Conservation (phyloP, 768 basidiomycete genomes). For the Amanita polypyramis region DNA sequence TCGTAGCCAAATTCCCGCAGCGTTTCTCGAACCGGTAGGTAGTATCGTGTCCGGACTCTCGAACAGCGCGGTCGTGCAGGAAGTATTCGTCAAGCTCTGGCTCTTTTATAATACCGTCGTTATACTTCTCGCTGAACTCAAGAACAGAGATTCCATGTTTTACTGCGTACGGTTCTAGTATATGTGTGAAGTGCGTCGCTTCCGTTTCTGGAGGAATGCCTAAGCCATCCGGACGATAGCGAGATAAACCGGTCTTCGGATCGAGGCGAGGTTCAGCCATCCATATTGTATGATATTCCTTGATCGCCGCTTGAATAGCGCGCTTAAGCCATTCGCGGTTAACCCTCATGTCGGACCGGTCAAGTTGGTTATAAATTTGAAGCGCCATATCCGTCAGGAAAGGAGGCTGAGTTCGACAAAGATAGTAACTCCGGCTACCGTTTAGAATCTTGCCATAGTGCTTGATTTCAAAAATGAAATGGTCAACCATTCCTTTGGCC, state of each 20-base stretch:
- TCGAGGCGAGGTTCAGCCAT: constrained; percentile 91
- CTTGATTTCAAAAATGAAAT: constrained; percentile 98
- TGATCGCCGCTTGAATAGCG: constrained; percentile 95
- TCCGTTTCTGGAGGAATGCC: constrained; percentile 99
- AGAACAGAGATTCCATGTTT: constrained; percentile 89
- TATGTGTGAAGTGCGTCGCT: constrained; percentile 95
- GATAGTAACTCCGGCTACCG: constrained; percentile 90
- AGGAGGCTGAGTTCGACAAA: constrained; percentile 92
- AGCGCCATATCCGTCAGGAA: constrained; percentile 99
- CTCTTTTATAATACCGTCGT: constrained; percentile 71
- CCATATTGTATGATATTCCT: constrained; percentile 99
- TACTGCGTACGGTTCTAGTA: constrained; percentile 88
- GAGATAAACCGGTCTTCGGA: constrained; percentile 86
- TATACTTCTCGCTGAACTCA: constrained; percentile 97
- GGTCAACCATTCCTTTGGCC: constrained; percentile 97
- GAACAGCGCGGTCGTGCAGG: constrained; percentile 90
- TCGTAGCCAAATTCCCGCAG: constrained; percentile 92
- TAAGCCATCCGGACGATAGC: constrained; percentile 86
- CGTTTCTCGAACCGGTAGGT: constrained; percentile 97
- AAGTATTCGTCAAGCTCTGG: constrained; percentile 95
- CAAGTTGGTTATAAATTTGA: constrained; percentile 95
- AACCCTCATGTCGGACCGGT: constrained; percentile 66
- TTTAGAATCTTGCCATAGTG: constrained; percentile 97
- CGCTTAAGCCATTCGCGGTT: constrained; percentile 91
- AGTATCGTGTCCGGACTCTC: constrained; percentile 94